Evolutionary conservation across 2,329 filamentous ascomycete genomes (phyloP).

Genomic region (Leptosphaerulina australis): DNA sequence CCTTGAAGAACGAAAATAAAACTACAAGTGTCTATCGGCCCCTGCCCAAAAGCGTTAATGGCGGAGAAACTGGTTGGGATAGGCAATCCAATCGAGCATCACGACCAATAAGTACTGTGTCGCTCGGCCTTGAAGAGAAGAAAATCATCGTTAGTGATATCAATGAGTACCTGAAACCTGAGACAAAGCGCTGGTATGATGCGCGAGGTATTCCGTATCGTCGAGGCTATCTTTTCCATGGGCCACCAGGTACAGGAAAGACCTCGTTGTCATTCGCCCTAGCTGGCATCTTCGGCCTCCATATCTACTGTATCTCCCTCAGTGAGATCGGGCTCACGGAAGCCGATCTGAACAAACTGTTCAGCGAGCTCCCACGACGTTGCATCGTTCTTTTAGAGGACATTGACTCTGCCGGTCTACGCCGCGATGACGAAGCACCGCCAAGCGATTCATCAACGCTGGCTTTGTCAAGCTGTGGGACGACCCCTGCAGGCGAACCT

Average conservation of each 20-base stretch:
- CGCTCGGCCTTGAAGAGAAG: slow-evolving; percentile 72
- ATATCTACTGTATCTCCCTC: slow-evolving; percentile 55
- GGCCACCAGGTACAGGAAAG: slow-evolving; percentile 81
- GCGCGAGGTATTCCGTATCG: slow-evolving; percentile 85
- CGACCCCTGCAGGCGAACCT: not conserved
- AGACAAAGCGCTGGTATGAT: slow-evolving; percentile 78
- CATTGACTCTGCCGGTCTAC: slow-evolving; percentile 56
- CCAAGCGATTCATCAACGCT: slow-evolving; percentile 2
- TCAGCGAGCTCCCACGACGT: slow-evolving; percentile 51
- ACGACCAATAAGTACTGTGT: slow-evolving; percentile 75
- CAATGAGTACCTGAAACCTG: slow-evolving; percentile 76
- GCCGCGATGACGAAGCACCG: slow-evolving; percentile 41
- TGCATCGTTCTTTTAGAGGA: slow-evolving; percentile 57
- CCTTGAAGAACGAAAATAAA: slow-evolving; percentile 50
- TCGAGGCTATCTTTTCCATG: slow-evolving; percentile 80
- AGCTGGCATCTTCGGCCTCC: slow-evolving; percentile 55
- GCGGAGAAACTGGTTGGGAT: slow-evolving; percentile 47
- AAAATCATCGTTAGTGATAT: slow-evolving; percentile 70
- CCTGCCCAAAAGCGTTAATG: slow-evolving; percentile 47
- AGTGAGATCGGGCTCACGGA: slow-evolving; percentile 76
- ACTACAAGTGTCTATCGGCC: slow-evolving; percentile 55
- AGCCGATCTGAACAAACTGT: slow-evolving; percentile 60
- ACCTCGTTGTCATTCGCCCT: slow-evolving; percentile 55
- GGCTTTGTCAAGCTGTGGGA: not conserved
- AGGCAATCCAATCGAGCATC: slow-evolving; percentile 63